Conservation (phyloP, 148 eudicot genomes). For the Persicaria tinctoria region DNA sequence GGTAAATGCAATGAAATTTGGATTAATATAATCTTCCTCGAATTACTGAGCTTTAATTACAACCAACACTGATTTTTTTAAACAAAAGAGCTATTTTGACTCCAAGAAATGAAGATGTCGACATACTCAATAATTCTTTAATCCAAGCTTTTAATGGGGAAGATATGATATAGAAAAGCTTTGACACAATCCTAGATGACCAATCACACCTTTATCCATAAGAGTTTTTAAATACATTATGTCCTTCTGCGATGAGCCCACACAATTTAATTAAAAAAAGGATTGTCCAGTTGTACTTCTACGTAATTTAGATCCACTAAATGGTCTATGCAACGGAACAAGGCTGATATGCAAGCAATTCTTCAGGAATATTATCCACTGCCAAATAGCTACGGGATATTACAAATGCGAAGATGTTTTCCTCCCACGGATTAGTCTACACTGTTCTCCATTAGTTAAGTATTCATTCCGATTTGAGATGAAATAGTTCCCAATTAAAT, state of each 20-base stretch:
- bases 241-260: neutral
- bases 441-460: neutral
- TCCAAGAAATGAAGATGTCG: neutral
- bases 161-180: neutral
- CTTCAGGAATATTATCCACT: neutral
- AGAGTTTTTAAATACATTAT: neutral
- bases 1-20: too few species aligned
- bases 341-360: neutral
- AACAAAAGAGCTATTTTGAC: neutral
- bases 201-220: neutral
- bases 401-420: neutral
- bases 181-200: neutral
- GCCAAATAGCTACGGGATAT: neutral
- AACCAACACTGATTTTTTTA: neutral
- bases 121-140: neutral
- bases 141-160: neutral
- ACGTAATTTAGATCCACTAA: neutral
- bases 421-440: neutral
- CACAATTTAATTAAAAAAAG: neutral
- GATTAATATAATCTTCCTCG: too few species aligned
- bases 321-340: neutral
- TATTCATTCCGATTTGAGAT: neutral
- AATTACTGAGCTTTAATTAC: too few species aligned
- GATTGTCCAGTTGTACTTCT: neutral
- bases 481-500: neutral